These are phyloP conservation scores for Hygrocybe coccinea DNA, from an alignment of 768 basidiomycete species.

Conservation along the genomic window DNA sequence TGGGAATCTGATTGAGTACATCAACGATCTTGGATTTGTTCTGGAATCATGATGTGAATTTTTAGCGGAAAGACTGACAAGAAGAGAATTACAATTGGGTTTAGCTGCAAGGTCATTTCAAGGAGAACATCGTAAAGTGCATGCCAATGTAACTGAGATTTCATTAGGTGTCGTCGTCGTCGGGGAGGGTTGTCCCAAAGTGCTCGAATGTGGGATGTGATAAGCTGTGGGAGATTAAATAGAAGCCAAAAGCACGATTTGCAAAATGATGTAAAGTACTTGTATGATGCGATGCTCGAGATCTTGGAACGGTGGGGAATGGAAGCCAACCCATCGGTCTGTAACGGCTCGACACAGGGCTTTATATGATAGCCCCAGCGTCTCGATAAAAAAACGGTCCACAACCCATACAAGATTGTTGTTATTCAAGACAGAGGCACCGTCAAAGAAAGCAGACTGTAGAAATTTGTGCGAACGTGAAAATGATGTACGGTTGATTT, in stretches of 20 bases:
- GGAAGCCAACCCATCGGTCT: constrained; percentile 35
- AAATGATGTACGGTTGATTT: background rate
- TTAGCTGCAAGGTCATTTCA: constrained; percentile 29
- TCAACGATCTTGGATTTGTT: constrained; percentile 27
- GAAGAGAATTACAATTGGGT: constrained; percentile 23
- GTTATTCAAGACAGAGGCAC: constrained; percentile 47
- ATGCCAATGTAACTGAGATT: constrained; percentile 64
- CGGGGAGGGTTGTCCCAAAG: constrained; percentile 68
- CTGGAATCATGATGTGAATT: constrained; percentile 10
- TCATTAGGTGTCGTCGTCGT: constrained; percentile 59
- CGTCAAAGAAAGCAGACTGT: constrained; percentile 58
- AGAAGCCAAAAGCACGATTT: constrained; percentile 3
- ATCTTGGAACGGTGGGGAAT: constrained; percentile 35
- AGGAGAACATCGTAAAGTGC: constrained; percentile 47
- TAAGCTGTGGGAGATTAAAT: constrained; percentile 39
- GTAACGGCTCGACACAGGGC: constrained; percentile 37
- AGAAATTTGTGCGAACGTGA: constrained; percentile 3
- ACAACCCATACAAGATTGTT: constrained; percentile 51
- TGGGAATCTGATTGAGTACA: constrained; percentile 40
- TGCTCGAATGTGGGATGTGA: constrained; percentile 54
- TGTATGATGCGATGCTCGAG: constrained; percentile 41
- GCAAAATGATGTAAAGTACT: constrained; percentile 24
- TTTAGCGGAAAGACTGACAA: constrained; percentile 1
- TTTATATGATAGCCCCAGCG: constrained; percentile 51
- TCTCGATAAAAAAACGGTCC: constrained; percentile 62